Percentiles rank a stretch among this genome's conserved stretches.
phyloP scores from a whole-genome alignment of 345 rosid genomes.

The Salix koriyanagi region DNA sequence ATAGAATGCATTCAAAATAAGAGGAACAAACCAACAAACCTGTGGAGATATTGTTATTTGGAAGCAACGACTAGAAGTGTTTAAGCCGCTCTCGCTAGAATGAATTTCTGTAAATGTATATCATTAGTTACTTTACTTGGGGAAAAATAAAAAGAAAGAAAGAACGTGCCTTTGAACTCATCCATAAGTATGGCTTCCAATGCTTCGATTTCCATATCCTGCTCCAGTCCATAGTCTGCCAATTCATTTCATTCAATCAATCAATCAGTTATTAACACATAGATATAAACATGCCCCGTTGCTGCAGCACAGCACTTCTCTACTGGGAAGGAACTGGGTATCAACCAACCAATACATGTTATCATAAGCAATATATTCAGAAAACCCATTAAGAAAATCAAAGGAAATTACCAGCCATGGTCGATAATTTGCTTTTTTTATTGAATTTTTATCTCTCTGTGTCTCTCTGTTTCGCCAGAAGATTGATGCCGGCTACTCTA shows the following conservation, averaged over 20 bases:
- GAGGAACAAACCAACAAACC: slow-evolving; percentile 30
- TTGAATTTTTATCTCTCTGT: not conserved
- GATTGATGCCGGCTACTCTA: too few relatives aligned
- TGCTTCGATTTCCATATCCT: slow-evolving; percentile 97
- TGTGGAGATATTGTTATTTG: slow-evolving; percentile 73
- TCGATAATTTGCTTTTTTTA: not conserved
- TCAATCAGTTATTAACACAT: too few relatives aligned
- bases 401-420: slow-evolving; percentile 18
- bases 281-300: too few relatives aligned
- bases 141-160: not conserved
- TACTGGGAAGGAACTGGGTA: too few relatives aligned
- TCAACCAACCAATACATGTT: too few relatives aligned
- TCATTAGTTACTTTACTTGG: not conserved
- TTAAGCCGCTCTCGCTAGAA: slow-evolving; percentile 83
- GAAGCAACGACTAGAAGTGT: slow-evolving; percentile 82
- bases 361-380: too few relatives aligned
- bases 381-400: not conserved
- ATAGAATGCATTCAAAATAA: not conserved
- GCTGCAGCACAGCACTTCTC: too few relatives aligned
- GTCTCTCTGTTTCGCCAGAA: not conserved
- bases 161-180: slow-evolving; percentile 74
- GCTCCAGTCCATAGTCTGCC: slow-evolving; percentile 77
- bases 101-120: slow-evolving; percentile 56
- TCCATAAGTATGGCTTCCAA: slow-evolving; percentile 92
- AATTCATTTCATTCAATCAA: not conserved